Evolutionary conservation across 352 stramenopile species (phyloP), one percentile per base, ranked within the genome.

Genomic region (Albugo laibachii): DNA sequence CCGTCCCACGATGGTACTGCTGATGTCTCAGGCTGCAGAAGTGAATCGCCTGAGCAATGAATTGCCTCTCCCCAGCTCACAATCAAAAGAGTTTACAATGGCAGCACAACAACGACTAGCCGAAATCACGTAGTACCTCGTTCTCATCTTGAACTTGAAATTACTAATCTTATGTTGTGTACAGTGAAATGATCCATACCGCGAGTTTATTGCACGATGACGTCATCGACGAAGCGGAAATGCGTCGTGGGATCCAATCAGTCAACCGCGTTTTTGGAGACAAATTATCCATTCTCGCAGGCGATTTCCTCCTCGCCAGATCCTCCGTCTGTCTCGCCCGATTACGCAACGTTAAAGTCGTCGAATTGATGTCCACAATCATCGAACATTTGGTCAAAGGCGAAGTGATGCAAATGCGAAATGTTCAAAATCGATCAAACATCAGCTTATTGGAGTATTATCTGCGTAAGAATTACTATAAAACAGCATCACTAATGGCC

Each of bases 321-420:
- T 95, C 94, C n/a, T 97, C 82, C 13, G 85, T 98, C 52, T 93
- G 66, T 43, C 67, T 99, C 20, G 92, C 94, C 31, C 73, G 93
- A 5, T 60, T 99, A 50, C 78, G 94, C 35, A 95, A 93, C 54
- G 52, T 97, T 1, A 86, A 97, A 52, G 88, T 94, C 11, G 83
- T 98, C 13, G 95, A 99, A 67, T 80, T 97, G 49, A 96, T 98
- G 79, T 97, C 89, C 27, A 97, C 92, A 4, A 88, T 94, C 38
- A 98, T 99, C 56, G 95, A 99, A 65, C 94, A 99, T 65, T 65
- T 99, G 24, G 94, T 99, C 36, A 94, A 96, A 57, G 95, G 95
- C 36, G 95, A 99, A 61, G 96, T 99, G 56, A 98, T 99, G 94
- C 95, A 99, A 68, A 91, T 98, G 68, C 96, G 97, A 60, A 69